phyloP scores from a whole-genome alignment of 2,329 filamentous ascomycete genomes.

The Aspergillus oerlinghausenensis region DNA sequence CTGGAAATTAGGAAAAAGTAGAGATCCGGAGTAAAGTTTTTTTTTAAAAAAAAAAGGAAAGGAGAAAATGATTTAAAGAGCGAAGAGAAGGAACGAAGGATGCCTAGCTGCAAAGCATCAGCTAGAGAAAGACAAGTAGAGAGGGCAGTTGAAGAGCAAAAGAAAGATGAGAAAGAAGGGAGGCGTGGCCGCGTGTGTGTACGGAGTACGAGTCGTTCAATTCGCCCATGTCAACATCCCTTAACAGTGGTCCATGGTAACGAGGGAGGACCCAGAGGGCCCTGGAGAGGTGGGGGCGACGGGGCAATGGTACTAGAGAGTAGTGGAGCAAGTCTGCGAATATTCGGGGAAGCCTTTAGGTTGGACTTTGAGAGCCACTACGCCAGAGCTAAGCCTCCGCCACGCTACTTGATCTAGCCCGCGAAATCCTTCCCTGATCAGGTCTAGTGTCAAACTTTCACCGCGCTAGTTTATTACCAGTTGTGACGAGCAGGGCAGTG shows the following conservation, averaged over 20 bases:
- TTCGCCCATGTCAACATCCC: neutral
- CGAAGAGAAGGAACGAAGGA: conserved; percentile 17
- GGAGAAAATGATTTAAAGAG: conserved; percentile 23
- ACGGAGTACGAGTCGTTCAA: neutral
- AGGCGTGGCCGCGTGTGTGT: neutral
- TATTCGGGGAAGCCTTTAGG: conserved; percentile 1
- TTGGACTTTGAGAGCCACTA: conserved; percentile 6
- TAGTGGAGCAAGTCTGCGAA: neutral
- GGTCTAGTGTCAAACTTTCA: neutral
- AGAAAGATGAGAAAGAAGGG: conserved; percentile 12
- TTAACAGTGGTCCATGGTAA: conserved; percentile 15
- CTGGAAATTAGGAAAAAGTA: conserved; percentile 10
- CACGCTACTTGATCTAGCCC: conserved; percentile 3
- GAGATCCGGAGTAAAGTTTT: neutral
- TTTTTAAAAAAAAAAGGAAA: conserved; percentile 11
- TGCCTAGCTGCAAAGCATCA: conserved; percentile 12
- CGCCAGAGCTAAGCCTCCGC: conserved; percentile 17
- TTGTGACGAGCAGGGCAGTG: too few relatives aligned
- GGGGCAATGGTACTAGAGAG: neutral
- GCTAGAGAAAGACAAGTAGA: neutral
- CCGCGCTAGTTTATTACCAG: neutral
- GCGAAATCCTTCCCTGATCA: neutral
- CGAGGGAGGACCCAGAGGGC: conserved; percentile 5
- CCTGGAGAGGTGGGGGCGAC: conserved; percentile 1
- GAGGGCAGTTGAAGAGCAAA: conserved; percentile 2